Conservation (phyloP, 805 yeast species). For the Allodekkera sacchari region DNA sequence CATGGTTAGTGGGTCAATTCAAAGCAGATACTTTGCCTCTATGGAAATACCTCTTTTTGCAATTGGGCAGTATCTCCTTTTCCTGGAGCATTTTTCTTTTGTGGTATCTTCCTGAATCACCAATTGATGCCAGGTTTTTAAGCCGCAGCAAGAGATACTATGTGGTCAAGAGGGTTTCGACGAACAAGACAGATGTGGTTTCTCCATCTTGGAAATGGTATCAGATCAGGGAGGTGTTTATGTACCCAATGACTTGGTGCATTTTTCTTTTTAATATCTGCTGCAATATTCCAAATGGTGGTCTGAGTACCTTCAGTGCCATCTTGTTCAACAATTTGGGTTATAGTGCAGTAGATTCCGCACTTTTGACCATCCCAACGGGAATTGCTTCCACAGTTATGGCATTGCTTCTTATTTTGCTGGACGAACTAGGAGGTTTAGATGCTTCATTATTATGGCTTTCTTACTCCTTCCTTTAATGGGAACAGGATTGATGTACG, state of each 20-base stretch:
- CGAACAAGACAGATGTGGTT: conserved; percentile 55
- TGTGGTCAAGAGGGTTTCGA: conserved; percentile 48
- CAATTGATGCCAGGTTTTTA: conserved; percentile 42
- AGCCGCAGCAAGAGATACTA: conserved; percentile 36
- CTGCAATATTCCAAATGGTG: conserved; percentile 50
- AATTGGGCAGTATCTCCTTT: conserved; percentile 51
- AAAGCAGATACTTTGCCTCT: no score
- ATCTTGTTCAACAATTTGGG: conserved; percentile 32
- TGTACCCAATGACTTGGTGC: conserved; percentile 44
- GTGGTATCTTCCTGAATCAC: conserved; percentile 42
- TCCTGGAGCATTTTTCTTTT: conserved; percentile 33
- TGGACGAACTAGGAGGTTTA: background rate
- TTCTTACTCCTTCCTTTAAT: background rate
- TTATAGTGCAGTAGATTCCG: conserved; percentile 14
- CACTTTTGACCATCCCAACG: conserved; percentile 27
- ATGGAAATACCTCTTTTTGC: conserved; percentile 33
- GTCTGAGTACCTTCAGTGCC: conserved; percentile 40
- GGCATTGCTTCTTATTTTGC: conserved; percentile 16
- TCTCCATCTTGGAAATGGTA: conserved; percentile 42
- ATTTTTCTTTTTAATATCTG: conserved; percentile 36
- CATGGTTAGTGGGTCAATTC: no score
- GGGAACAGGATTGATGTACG: background rate
- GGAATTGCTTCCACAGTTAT: conserved; percentile 30
- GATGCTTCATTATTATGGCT: conserved; percentile 3
- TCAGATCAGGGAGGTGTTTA: conserved; percentile 46